These are phyloP conservation scores for Didymella sp. DNA, from an alignment of 2,329 filamentous ascomycete genomes.

Conservation along the genomic window DNA sequence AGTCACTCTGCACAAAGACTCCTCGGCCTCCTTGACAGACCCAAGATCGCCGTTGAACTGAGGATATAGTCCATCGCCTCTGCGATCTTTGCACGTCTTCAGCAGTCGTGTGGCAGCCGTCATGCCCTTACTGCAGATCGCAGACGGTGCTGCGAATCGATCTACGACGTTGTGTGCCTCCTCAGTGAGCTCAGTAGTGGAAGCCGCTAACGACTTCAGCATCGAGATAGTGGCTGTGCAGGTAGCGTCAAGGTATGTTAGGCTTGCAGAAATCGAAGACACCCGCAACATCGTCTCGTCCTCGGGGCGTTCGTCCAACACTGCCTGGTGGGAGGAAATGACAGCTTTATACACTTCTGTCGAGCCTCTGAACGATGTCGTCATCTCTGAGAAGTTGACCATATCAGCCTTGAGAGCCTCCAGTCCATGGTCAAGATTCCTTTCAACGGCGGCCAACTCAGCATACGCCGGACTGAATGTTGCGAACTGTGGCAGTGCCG, in stretches of 20 bases:
- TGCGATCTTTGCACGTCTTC: conserved; percentile 31
- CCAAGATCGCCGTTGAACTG: conserved; percentile 30
- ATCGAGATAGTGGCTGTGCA: conserved; percentile 27
- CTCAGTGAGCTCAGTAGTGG: conserved; percentile 11
- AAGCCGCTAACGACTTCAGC: conserved; percentile 19
- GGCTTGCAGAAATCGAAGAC: conserved; percentile 30
- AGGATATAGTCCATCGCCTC: conserved; percentile 39
- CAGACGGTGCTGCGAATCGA: conserved; percentile 25
- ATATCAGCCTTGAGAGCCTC: conserved; percentile 84
- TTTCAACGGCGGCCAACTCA: conserved; percentile 90
- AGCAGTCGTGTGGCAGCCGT: conserved; percentile 32
- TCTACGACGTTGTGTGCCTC: conserved; percentile 52
- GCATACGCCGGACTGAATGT: conserved; percentile 80
- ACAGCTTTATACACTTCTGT: conserved; percentile 31
- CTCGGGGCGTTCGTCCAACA: conserved; percentile 31
- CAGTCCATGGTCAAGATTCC: conserved; percentile 86
- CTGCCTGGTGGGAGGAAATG: conserved; percentile 23
- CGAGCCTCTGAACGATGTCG: conserved; percentile 73
- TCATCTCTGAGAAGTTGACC: conserved; percentile 82
- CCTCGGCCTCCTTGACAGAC: conserved; percentile 31
- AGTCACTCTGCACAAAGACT: conserved; percentile 26
- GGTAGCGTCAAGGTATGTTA: conserved; percentile 30
- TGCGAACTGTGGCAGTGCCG: conserved; percentile 78
- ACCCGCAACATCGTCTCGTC: conserved; percentile 35
- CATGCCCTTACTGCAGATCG: conserved; percentile 24